Evolutionary conservation across 768 basidiomycete genomes (phyloP).

Genomic region (Dioszegia aurantiaca): DNA sequence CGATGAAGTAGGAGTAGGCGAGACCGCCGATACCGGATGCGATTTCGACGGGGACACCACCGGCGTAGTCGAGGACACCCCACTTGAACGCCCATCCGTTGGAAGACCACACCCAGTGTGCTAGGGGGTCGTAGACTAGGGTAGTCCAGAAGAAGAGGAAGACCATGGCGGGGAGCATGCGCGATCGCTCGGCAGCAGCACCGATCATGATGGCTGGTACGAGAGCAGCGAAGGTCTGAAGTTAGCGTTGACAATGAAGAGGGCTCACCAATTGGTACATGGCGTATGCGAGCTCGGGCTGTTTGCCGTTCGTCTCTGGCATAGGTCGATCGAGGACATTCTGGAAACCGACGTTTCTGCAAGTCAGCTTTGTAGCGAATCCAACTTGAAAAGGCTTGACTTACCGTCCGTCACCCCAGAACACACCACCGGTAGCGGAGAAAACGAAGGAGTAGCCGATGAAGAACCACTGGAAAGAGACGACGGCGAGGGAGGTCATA

Average conservation of each 20-base stretch:
- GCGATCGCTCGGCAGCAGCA: conserved; percentile 83
- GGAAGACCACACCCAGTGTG: conserved; percentile 93
- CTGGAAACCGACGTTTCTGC: conserved; percentile 50
- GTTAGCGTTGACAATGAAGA: neutral
- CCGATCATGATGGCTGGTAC: conserved; percentile 74
- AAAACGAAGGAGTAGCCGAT: conserved; percentile 51
- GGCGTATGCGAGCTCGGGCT: conserved; percentile 51
- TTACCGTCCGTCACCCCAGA: conserved; percentile 49
- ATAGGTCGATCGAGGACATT: conserved; percentile 48
- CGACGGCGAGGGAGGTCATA: conserved; percentile 67
- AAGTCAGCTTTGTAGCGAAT: neutral
- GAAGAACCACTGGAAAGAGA: conserved; percentile 54
- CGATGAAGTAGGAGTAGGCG: conserved; percentile 77
- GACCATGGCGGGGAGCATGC: conserved; percentile 78
- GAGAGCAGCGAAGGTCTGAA: conserved; percentile 58
- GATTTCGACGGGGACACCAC: conserved; percentile 95
- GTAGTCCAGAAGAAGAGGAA: conserved; percentile 89
- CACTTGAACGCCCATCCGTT: conserved; percentile 71
- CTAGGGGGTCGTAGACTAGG: conserved; percentile 87
- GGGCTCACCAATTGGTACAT: conserved; percentile 33
- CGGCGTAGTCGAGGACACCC: conserved; percentile 72
- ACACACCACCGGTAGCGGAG: conserved; percentile 47
- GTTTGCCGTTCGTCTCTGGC: conserved; percentile 51
- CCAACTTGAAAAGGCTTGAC: too few species aligned
- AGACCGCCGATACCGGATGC: conserved; percentile 87